Conservation (phyloP, 2,329 filamentous ascomycete species). For the Ceratocystis cacaofunesta region DNA sequence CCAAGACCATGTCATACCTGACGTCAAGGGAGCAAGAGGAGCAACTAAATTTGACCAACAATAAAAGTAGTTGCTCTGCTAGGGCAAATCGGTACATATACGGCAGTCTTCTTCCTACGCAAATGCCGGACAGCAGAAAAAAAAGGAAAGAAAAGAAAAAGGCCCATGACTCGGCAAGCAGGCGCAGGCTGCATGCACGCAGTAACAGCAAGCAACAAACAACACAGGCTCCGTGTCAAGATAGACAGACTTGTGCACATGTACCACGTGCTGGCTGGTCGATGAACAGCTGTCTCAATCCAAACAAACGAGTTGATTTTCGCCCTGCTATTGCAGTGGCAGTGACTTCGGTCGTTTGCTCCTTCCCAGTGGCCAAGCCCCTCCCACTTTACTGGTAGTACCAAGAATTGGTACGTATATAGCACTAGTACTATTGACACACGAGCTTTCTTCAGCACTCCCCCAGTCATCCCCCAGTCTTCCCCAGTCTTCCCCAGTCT, state of each 20-base stretch:
- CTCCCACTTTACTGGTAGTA: not conserved
- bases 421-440: not conserved
- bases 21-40: not conserved
- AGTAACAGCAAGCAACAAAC: not conserved
- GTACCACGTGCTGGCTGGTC: not conserved
- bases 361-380: not conserved
- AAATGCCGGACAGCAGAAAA: not conserved
- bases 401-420: too few species aligned
- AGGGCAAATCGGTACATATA: not conserved
- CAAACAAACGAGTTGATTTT: not conserved
- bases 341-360: not conserved
- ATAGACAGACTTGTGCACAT: not conserved
- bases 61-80: not conserved
- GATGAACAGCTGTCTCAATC: not conserved
- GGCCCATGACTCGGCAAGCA: too few species aligned
- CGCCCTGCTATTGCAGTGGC: not conserved
- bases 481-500: not conserved
- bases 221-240: not conserved
- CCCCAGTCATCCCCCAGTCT: not conserved
- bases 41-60: not conserved
- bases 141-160: too few species aligned
- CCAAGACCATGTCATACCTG: conserved; percentile 1
- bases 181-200: too few species aligned
- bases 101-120: not conserved
- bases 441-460: not conserved